Percentiles rank a stretch among this genome's conserved stretches.
Conservation (phyloP, 306 rosid species). For the Dalbergia cochinchinensis region DNA sequence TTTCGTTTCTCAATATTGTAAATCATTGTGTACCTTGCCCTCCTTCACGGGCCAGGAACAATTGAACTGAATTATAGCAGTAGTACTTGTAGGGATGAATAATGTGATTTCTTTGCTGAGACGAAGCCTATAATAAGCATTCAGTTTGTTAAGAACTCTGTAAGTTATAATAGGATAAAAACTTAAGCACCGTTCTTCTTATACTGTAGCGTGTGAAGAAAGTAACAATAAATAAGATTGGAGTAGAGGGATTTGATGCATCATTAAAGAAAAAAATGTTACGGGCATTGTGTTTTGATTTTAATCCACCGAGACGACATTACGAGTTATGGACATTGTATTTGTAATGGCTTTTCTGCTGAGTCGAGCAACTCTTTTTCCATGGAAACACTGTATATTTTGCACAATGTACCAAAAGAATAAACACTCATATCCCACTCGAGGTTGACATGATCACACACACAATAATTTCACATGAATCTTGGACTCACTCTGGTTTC, state of each 20-base stretch:
- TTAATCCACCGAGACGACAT: neutral
- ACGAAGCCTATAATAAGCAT: constrained; percentile 29
- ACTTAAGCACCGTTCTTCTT: neutral
- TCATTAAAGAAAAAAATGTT: neutral
- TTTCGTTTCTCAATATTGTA: neutral
- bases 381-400: too few relatives aligned
- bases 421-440: too few relatives aligned
- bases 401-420: too few relatives aligned
- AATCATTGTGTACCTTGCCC: constrained; percentile 28
- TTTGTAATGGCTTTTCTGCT: neutral
- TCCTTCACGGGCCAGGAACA: constrained; percentile 31
- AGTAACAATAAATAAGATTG: neutral
- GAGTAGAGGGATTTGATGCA: constrained; percentile 9
- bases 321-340: neutral
- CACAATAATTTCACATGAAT: too few relatives aligned
- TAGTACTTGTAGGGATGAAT: constrained; percentile 32
- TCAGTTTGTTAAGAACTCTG: constrained; percentile 24
- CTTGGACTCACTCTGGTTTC: too few relatives aligned
- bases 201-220: constrained; percentile 9
- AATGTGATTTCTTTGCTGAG: neutral
- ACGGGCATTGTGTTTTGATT: neutral
- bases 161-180: neutral
- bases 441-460: too few relatives aligned
- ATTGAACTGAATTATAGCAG: constrained; percentile 12
- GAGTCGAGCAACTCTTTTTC: neutral